A percentile compares a stretch with the other conserved stretches of the same genome.
Evolutionary conservation across 1,139 yeast genomes (phyloP).

Genomic region (Kurtzmaniella natalensis): DNA sequence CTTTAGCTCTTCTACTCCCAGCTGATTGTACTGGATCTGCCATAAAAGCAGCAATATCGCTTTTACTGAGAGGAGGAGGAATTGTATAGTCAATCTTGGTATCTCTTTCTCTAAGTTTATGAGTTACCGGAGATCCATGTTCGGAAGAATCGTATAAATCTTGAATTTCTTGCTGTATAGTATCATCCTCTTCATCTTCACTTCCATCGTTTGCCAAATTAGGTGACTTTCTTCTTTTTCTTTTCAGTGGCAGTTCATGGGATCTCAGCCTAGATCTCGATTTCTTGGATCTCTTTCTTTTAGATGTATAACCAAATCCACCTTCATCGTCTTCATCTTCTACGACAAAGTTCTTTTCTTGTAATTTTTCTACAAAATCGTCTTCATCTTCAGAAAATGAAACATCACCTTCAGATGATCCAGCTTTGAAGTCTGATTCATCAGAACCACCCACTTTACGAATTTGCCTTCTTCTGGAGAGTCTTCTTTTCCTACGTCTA

Average conservation of each 20-base stretch:
- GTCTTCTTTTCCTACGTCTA: constrained; percentile 13
- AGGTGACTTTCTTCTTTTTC: constrained; percentile 9
- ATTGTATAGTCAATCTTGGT: constrained; percentile 72
- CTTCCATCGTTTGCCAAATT: constrained; percentile 21
- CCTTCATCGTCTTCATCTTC: constrained; percentile 32
- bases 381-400: constrained; percentile 23
- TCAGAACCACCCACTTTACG: constrained; percentile 15
- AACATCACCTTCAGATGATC: constrained; percentile 22
- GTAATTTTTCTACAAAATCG: constrained; percentile 26
- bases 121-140: constrained; percentile 47
- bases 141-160: constrained; percentile 53
- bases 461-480: constrained; percentile 9
- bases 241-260: constrained; percentile 16
- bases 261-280: constrained; percentile 24
- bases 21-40: constrained; percentile 9
- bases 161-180: constrained; percentile 46
- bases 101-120: constrained; percentile 73
- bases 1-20: constrained; percentile 8
- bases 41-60: constrained; percentile 10
- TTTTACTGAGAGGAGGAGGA: constrained; percentile 64
- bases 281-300: constrained; percentile 16
- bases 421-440: constrained; percentile 18
- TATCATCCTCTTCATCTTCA: constrained; percentile 30
- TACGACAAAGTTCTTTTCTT: constrained; percentile 34
- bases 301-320: constrained; percentile 14